Base-by-base conservation (phyloP, 2,329 filamentous ascomycete genomes). In the Diaporthe sp. region DNA sequence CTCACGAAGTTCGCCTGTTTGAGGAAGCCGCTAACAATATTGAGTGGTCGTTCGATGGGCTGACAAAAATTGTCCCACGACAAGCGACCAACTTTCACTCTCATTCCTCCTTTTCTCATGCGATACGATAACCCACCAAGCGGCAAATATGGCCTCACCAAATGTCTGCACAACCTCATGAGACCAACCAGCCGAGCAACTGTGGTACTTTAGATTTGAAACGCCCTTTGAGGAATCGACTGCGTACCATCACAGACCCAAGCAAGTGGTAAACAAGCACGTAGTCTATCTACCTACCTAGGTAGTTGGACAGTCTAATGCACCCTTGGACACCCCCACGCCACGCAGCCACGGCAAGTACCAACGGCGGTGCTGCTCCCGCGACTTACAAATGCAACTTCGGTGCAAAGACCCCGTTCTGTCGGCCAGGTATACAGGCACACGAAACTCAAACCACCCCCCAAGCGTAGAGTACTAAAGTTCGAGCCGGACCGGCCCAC, bases 401-500 rank as follows among this genome's bases (percentile, higher is more conserved):
- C 65, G 65, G 46, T 13, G 49, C 46, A 25, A 4, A 42, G 34
- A 31, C 49, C 31, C 42, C 65, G 13, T 51, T 10, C 28, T 9
- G 65, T 31, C 34, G 28, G 49, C 65, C 46, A 55, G 17, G 49
- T 5, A 12, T 17, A 25, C 31, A 28, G 65, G 46, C 31, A 53
- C 17, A 31, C 65, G 46, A 69, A 55, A 69, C 49, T 55, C 65
- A 69, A 42, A 42, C 13, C 55, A 37, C 2, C 22, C 31, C 37
- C 22, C 6, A 9, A 42, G 15, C 34, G n/a, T 1, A n/a, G 4
- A 31, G 31, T 25, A 13, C 65, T 42, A 28, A 22, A 69, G 46
- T 55, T 37, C 46, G 42, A 72, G 55, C 69, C 69, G 69, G 55
- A 58, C 69, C 53, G 69, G 55, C 34, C 70, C 57, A 69, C 65